Conservation (phyloP, 2,329 filamentous ascomycete genomes). For the Cordyceps javanica region DNA sequence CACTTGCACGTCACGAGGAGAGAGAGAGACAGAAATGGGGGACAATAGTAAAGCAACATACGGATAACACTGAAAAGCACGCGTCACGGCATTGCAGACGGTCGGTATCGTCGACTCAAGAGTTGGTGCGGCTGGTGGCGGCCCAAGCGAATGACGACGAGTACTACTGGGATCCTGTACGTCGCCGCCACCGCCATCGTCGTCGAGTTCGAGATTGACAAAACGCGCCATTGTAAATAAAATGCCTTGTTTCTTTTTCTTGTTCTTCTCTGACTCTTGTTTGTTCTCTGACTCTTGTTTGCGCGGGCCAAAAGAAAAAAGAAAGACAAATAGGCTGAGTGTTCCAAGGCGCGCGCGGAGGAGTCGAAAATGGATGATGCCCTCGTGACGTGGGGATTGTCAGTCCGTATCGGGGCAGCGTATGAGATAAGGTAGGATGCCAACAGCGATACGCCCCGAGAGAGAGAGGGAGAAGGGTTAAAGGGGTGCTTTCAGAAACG, state of each 20-base stretch:
- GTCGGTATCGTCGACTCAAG: conserved; percentile 1
- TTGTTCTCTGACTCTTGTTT: not conserved
- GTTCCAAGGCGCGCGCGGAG: too few relatives aligned
- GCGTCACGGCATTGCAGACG: conserved; percentile 21
- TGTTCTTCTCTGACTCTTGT: too few relatives aligned
- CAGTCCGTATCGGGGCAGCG: not conserved
- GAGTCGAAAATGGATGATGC: not conserved
- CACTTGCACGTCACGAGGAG: not conserved
- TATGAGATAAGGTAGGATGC: conserved; percentile 1
- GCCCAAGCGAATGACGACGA: not conserved
- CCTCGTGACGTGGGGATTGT: conserved; percentile 10
- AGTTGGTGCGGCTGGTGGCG: not conserved
- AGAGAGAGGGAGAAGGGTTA: not conserved
- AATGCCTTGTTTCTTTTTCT: too few relatives aligned
- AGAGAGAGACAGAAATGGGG: not conserved
- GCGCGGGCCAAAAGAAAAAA: not conserved
- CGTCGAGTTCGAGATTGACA: conserved; percentile 20
- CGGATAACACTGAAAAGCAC: conserved; percentile 32
- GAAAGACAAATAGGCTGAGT: not conserved
- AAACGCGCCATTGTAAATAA: conserved; percentile 17
- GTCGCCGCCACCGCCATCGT: conserved; percentile 7
- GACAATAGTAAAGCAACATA: conserved; percentile 16
- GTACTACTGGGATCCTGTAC: conserved; percentile 11
- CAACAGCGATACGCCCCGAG: not conserved
- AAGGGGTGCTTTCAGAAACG: too few relatives aligned